Base-by-base conservation (phyloP, 768 basidiomycete genomes). In the Leucocoprinus birnbaumii region DNA sequence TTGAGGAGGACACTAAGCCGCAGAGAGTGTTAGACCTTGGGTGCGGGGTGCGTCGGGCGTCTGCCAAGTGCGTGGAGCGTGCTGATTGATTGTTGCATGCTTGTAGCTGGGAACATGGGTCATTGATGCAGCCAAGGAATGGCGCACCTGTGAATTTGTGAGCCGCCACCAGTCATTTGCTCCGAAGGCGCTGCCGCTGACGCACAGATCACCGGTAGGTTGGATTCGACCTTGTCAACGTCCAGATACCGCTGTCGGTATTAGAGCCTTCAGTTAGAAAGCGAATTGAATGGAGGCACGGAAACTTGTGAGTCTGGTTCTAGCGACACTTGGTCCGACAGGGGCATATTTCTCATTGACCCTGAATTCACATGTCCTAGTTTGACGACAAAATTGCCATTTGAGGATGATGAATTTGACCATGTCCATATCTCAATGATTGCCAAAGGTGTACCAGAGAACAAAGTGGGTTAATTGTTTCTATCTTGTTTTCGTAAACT, bases 321-420 rank as follows among this genome's bases (percentile, higher is more conserved):
- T n/a, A n/a, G n/a, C 11, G 31, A 31, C 11, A 31, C 31, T n/a
- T 31, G 31, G 31, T 31, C 31, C n/a, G 11, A 22, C 42, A 22
- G 42, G 43, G n/a, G 3, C 21, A 40, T 48, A 14, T 47, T 34
- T 40, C 50, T 47, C 3, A 27, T 34, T 31, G 42, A 48, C 60
- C 37, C 43, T 25, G 34, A 25, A 16, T 22, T 51, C n/a, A 19
- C 16, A 58, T 14, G 14, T 26, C 45, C 46, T 26, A 91, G 89
- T 66, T 68, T 91, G 61, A 87, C 88, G 45, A 88, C 82, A 10
- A 86, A 78, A 61, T 73, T 91, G 18, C 89, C 89, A 0, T 91
- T 90, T 63, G 87, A 90, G 14, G 89, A 91, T 52, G 87, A 91
- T 57, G 83, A 87, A 61, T 91, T 91, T 58, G 89, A 91, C 66